phyloP scores from a whole-genome alignment of 2,329 filamentous ascomycete genomes.

The Verticillium albo-atrum region DNA sequence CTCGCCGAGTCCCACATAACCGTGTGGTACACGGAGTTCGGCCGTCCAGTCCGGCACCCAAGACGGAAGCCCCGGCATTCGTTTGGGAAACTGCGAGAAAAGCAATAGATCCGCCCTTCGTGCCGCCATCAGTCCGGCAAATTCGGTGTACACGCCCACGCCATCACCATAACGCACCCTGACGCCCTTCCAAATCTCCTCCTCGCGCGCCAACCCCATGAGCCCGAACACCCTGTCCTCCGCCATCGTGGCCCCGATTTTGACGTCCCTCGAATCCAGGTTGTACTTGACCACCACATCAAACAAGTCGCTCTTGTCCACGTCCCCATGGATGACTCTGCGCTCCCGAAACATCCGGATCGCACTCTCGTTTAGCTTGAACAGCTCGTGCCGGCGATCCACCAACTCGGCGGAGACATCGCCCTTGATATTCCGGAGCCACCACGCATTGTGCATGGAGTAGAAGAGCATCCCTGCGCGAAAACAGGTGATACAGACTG shows the following conservation, averaged over 20 bases:
- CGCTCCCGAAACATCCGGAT: slow-evolving; percentile 23
- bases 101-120: slow-evolving; percentile 21
- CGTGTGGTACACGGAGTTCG: slow-evolving; percentile 16
- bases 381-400: slow-evolving; percentile 13
- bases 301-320: neutral
- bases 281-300: slow-evolving; percentile 24
- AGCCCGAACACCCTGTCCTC: slow-evolving; percentile 27
- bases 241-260: slow-evolving; percentile 19
- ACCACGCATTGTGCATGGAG: slow-evolving; percentile 23
- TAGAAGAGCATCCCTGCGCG: slow-evolving; percentile 19
- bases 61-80: slow-evolving; percentile 18
- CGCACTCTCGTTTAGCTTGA: slow-evolving; percentile 14
- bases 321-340: slow-evolving; percentile 19
- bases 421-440: slow-evolving; percentile 10
- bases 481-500: slow-evolving; percentile 12
- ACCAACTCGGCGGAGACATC: slow-evolving; percentile 11
- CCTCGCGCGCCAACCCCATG: slow-evolving; percentile 19
- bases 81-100: slow-evolving; percentile 22
- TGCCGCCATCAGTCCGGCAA: slow-evolving; percentile 15
- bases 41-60: slow-evolving; percentile 29
- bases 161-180: slow-evolving; percentile 8
- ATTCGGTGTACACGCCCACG: slow-evolving; percentile 13
- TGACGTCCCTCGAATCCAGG: slow-evolving; percentile 15
- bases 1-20: slow-evolving; percentile 16
- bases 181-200: slow-evolving; percentile 14